Conservation (phyloP, 306 rosid species). For the Ormosia semicastrata region DNA sequence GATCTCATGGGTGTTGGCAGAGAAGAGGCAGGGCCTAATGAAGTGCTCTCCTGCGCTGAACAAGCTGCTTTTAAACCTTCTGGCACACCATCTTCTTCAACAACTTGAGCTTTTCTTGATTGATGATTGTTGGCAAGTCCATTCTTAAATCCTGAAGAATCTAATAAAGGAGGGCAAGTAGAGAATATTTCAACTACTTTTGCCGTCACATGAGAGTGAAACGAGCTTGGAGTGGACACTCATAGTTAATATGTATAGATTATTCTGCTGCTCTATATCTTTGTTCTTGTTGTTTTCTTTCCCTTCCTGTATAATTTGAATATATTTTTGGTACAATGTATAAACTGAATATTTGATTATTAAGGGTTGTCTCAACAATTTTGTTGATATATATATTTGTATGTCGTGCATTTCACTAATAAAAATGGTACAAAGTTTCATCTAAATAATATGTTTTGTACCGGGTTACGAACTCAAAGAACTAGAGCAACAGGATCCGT, state of each 20-base stretch:
- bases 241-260: constrained; percentile 9
- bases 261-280: background rate
- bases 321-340: constrained; percentile 28
- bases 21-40: constrained; percentile 79
- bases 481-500: no score
- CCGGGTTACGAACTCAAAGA: no score
- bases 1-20: constrained; percentile 78
- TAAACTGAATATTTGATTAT: constrained; percentile 5
- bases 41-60: constrained; percentile 74
- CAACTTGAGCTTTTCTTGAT: constrained; percentile 32
- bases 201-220: background rate
- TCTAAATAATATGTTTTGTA: no score
- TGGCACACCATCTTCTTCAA: constrained; percentile 44
- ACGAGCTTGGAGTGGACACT: constrained; percentile 16
- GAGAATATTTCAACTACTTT: background rate
- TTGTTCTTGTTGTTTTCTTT: background rate
- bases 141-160: constrained; percentile 24
- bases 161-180: constrained; percentile 26
- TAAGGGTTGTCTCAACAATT: constrained; percentile 4
- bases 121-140: constrained; percentile 9
- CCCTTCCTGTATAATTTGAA: background rate
- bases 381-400: background rate
- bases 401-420: background rate
- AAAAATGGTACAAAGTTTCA: background rate
- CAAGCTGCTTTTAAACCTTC: constrained; percentile 65